These are phyloP conservation scores for Malus sieversii DNA, from an alignment of 306 rosid genomes.

Conservation along the genomic window DNA sequence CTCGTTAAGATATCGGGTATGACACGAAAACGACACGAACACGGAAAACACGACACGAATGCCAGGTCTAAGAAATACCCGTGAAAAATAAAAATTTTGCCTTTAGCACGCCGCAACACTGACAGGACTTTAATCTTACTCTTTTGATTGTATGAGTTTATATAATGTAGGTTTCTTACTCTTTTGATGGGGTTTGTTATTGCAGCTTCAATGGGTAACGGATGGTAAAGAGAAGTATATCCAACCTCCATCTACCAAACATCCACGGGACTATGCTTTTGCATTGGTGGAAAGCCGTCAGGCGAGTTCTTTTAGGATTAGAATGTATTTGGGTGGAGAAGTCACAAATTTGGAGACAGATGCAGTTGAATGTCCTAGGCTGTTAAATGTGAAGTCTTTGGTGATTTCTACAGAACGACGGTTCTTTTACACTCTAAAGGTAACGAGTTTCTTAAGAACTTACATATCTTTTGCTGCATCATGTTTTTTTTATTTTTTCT, in stretches of 20 bases:
- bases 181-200: background rate
- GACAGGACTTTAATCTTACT: too few relatives aligned
- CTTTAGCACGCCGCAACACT: too few relatives aligned
- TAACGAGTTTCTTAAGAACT: conserved; percentile 10
- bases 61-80: too few relatives aligned
- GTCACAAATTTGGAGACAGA: conserved; percentile 33
- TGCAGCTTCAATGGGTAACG: conserved; percentile 33
- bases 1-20: too few relatives aligned
- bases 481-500: background rate
- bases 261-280: conserved; percentile 68
- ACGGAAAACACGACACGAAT: too few relatives aligned
- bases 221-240: too few relatives aligned
- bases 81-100: too few relatives aligned
- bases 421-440: conserved; percentile 67
- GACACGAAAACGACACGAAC: too few relatives aligned
- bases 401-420: conserved; percentile 47
- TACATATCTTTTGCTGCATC: background rate
- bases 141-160: background rate
- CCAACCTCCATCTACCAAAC: background rate
- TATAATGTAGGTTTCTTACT: conserved; percentile 5
- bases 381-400: conserved; percentile 42
- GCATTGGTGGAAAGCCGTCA: conserved; percentile 71
- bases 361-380: conserved; percentile 43
- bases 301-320: conserved; percentile 43
- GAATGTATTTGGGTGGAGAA: conserved; percentile 76